Evolutionary conservation across 148 eudicot species (phyloP), one percentile per base, ranked within the genome.

Genomic region (Cornus florida): DNA sequence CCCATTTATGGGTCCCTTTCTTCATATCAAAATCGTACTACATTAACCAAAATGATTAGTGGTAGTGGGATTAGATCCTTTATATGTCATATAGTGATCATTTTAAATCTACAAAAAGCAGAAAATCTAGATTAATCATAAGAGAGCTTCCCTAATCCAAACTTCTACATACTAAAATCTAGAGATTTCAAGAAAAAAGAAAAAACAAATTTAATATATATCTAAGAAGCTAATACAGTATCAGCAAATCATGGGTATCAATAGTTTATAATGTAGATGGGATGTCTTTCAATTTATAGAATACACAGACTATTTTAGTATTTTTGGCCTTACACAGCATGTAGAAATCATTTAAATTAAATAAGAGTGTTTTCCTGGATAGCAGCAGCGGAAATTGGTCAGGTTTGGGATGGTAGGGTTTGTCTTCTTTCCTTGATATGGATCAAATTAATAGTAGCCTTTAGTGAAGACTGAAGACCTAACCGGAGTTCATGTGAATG

Each of bases 381-480:
- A 7, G 46, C 7, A 2, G 10, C 22, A 17, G 41, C 48, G 4
- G 48, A 19, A n/a, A 71, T 43, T 41, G 57, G 48, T 19, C 13
- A 71, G 16, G 22, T n/a, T 22, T 39, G 53, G 53, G 73, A 70
- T 17, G 73, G 73, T 19, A 75, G 35, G 59, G 70, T 62, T 75
- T 64, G 59, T 24, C 19, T 73, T 32, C 3, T 62, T 53, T 32
- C 24, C 48, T 60, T 57, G 60, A 16, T 73, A 28, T 38, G 71
- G 70, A 66, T 76, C 23, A 28, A 43, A 38, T 17, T 60, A 20
- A 48, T 57, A 38, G 14, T 53, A 73, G 73, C 79, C 57, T 32
- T 78, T 69, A 78, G 78, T 82, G 81, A 82, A 59, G 28, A 74
- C 71, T 82, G 81, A 82, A 59, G 28, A 74, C 71, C 74, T 66